These are phyloP conservation scores for Geoglossum glabrum DNA, from an alignment of 495 filamentous ascomycete genomes.

Conservation along the genomic window DNA sequence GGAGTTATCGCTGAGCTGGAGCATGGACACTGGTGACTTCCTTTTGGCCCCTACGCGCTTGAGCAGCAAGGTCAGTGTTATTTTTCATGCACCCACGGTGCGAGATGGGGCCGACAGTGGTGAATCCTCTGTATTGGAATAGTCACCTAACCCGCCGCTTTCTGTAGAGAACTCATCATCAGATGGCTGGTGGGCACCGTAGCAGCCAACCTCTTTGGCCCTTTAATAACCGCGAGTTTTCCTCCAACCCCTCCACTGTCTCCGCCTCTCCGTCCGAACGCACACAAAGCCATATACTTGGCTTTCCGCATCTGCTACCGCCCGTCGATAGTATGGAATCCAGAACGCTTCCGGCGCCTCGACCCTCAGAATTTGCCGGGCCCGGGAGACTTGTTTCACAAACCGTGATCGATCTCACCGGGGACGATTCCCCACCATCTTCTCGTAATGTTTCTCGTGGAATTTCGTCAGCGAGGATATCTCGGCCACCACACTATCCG, in stretches of 20 bases:
- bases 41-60: neutral
- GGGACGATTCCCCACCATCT: constrained; percentile 14
- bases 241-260: neutral
- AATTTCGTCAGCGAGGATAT: constrained; percentile 1
- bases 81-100: neutral
- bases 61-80: neutral
- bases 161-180: constrained; percentile 2
- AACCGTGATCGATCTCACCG: constrained; percentile 35
- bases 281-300: neutral
- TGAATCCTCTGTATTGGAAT: neutral
- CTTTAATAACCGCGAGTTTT: neutral
- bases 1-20: neutral
- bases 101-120: neutral
- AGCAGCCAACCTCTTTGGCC: neutral
- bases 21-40: constrained; percentile 1
- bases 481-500: constrained; percentile 9
- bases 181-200: constrained; percentile 1
- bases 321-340: constrained; percentile 30
- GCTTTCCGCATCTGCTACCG: constrained; percentile 18
- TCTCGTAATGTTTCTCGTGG: neutral
- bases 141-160: neutral
- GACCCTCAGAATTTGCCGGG: neutral
- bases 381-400: constrained; percentile 5
- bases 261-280: neutral
- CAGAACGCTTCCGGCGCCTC: constrained; percentile 21